phyloP scores from a whole-genome alignment of 2,329 filamentous ascomycete species.

The Paradendryphiella salina region DNA sequence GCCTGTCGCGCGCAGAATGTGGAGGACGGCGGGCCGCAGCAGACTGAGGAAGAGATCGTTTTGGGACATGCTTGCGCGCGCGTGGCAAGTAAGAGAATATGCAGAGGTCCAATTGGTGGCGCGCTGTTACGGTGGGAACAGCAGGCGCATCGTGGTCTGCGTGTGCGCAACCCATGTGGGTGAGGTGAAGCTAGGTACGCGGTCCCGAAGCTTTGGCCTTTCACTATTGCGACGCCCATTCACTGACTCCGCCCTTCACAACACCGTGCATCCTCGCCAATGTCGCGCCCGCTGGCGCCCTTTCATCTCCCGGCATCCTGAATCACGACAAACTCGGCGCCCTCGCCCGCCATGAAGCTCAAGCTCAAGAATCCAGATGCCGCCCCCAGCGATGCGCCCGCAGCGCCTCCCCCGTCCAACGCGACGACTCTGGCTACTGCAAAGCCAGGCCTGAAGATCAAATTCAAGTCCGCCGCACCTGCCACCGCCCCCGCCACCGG shows the following conservation, averaged over 20 bases:
- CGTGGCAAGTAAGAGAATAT: not conserved
- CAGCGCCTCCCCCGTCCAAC: constrained; percentile 18
- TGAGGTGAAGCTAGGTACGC: constrained; percentile 14
- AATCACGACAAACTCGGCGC: not conserved
- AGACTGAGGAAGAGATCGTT: constrained; percentile 70
- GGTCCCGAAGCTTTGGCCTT: constrained; percentile 26
- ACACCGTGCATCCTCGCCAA: constrained; percentile 9
- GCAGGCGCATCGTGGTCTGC: constrained; percentile 28
- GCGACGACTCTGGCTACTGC: constrained; percentile 18
- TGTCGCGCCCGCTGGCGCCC: constrained; percentile 18
- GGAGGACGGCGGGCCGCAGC: constrained; percentile 81
- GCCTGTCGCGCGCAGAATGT: constrained; percentile 88
- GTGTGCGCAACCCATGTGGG: constrained; percentile 6
- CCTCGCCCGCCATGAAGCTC: constrained; percentile 36
- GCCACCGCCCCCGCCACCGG: constrained; percentile 22
- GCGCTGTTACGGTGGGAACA: constrained; percentile 23
- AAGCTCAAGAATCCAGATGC: constrained; percentile 36
- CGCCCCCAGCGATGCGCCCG: constrained; percentile 27
- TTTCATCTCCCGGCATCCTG: not conserved
- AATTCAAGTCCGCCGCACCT: constrained; percentile 33
- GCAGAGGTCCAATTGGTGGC: constrained; percentile 25
- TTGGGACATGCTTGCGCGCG: constrained; percentile 40
- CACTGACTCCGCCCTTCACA: constrained; percentile 2
- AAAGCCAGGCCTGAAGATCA: constrained; percentile 37
- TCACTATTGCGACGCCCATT: constrained; percentile 17